phyloP scores from a whole-genome alignment of 208 protist species.

The Crithidia acanthocephali region DNA sequence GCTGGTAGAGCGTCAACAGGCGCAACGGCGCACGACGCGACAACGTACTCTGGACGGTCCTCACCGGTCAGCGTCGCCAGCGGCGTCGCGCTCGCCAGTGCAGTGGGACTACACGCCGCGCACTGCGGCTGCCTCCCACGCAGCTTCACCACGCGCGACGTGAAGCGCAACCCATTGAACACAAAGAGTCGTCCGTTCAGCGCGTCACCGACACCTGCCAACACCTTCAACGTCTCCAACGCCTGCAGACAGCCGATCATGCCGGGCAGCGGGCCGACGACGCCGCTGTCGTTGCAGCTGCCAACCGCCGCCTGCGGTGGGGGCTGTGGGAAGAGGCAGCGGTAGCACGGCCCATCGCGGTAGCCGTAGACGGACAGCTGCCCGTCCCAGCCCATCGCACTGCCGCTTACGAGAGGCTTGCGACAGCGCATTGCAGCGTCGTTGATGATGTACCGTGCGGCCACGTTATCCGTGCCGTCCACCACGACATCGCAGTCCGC shows the following conservation, averaged over 20 bases:
- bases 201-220: conserved; percentile 66
- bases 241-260: conserved; percentile 95
- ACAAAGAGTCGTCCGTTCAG: conserved; percentile 84
- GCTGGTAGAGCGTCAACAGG: not conserved
- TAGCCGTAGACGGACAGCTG: conserved; percentile 94
- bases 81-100: conserved; percentile 6
- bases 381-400: conserved; percentile 95
- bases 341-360: conserved; percentile 89
- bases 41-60: conserved; percentile 65
- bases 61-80: conserved; percentile 23
- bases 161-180: conserved; percentile 81
- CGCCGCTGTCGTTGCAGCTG: conserved; percentile 93
- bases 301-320: conserved; percentile 83
- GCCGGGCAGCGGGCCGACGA: conserved; percentile 93
- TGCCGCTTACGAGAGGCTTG: conserved; percentile 94
- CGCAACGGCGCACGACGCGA: not conserved
- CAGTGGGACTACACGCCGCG: conserved; percentile 57
- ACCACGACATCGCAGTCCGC: conserved; percentile 87
- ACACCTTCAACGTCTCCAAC: conserved; percentile 91
- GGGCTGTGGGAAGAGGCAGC: conserved; percentile 92
- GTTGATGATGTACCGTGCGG: conserved; percentile 94
- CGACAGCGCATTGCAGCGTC: conserved; percentile 90
- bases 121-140: conserved; percentile 62
- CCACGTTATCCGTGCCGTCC: conserved; percentile 94
- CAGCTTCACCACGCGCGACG: conserved; percentile 72